Conservation (phyloP, 2,329 filamentous ascomycete species). For the Cladosporium velox region DNA sequence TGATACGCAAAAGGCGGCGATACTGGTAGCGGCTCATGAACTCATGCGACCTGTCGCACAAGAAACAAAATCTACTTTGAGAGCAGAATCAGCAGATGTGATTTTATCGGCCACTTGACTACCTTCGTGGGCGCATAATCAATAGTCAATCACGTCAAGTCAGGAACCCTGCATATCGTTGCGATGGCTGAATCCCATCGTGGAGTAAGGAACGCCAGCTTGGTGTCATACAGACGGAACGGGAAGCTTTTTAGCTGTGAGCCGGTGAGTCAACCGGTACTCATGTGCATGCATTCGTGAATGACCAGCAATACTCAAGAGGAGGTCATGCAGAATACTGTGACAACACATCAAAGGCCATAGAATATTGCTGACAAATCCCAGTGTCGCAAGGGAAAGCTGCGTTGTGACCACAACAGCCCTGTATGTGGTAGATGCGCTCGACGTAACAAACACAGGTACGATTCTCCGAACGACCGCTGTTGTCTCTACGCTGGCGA, state of each 20-base stretch:
- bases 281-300: background rate
- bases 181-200: background rate
- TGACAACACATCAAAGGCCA: background rate
- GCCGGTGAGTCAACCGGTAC: constrained; percentile 29
- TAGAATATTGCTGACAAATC: constrained; percentile 9
- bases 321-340: background rate
- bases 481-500: background rate
- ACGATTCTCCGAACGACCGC: background rate
- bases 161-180: background rate
- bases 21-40: background rate
- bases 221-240: constrained; percentile 33
- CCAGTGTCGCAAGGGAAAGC: constrained; percentile 37
- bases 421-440: constrained; percentile 39
- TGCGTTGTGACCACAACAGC: constrained; percentile 38
- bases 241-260: constrained; percentile 40
- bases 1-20: background rate
- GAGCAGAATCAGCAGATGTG: background rate
- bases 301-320: background rate
- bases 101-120: background rate
- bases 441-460: constrained; percentile 31
- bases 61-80: background rate
- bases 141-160: background rate
- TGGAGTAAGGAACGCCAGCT: constrained; percentile 1
- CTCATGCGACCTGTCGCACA: background rate
- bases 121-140: background rate